Percentiles rank a stretch among this genome's conserved stretches.
Conservation (phyloP, 2,329 filamentous ascomycete species). For the Colletotrichum abscissum region DNA sequence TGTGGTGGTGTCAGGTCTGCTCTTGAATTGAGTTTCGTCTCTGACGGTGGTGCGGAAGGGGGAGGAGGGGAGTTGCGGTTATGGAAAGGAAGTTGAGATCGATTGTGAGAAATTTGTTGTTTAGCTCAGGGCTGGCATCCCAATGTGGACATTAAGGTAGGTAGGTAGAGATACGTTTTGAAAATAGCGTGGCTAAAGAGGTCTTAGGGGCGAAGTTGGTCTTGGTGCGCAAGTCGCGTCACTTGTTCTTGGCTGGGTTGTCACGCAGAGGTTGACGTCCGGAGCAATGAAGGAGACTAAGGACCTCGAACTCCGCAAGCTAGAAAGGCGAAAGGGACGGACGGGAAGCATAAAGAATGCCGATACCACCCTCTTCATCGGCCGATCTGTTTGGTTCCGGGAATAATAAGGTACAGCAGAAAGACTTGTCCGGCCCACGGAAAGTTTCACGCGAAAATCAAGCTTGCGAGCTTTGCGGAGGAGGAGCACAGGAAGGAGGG, state of each 20-base stretch:
- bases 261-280: constrained; percentile 26
- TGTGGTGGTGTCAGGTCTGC: not conserved
- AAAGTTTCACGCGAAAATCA: constrained; percentile 32
- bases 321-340: not conserved
- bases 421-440: not conserved
- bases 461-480: constrained; percentile 17
- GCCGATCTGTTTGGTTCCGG: not conserved
- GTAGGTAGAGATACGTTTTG: not conserved
- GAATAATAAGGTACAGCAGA: not conserved
- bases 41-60: not conserved
- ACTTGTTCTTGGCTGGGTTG: constrained; percentile 24
- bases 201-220: not conserved
- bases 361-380: constrained; percentile 9
- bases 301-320: not conserved
- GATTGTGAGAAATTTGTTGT: not conserved
- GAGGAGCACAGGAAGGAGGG: not conserved
- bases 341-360: constrained; percentile 6
- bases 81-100: not conserved
- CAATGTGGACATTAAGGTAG: not conserved
- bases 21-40: not conserved
- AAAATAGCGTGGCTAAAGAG: not conserved
- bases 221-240: constrained; percentile 20
- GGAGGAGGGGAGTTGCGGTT: not conserved
- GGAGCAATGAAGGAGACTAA: not conserved
- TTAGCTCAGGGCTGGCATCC: not conserved